A percentile compares a stretch with the other conserved stretches of the same genome.
These are phyloP conservation scores for Spencermartinsiella ligniputridi DNA, from an alignment of 1,139 yeast genomes.

Conservation along the genomic window DNA sequence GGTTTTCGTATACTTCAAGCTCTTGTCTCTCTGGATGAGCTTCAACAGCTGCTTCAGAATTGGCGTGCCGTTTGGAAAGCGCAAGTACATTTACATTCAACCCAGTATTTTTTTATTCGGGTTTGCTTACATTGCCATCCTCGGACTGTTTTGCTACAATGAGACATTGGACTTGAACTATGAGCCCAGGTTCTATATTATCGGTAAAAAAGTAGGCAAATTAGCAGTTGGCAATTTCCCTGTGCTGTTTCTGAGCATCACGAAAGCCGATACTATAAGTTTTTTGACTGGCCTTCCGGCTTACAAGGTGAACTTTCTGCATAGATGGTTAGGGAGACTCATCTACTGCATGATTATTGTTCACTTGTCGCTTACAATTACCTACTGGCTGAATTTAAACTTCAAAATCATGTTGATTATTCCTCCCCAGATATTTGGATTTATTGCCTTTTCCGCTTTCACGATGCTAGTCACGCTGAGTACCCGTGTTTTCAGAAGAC, in stretches of 20 bases:
- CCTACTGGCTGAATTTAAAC: slow-evolving; percentile 42
- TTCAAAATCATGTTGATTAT: slow-evolving; percentile 42
- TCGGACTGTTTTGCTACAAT: slow-evolving; percentile 23
- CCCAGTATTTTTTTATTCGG: slow-evolving; percentile 40
- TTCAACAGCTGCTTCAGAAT: slow-evolving; percentile 25
- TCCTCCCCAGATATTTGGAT: slow-evolving; percentile 51
- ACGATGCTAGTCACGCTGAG: slow-evolving; percentile 40
- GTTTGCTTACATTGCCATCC: slow-evolving; percentile 33
- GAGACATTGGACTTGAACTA: slow-evolving; percentile 42
- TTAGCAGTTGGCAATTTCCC: slow-evolving; percentile 45
- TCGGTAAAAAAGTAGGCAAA: slow-evolving; percentile 44
- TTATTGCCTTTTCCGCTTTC: slow-evolving; percentile 43
- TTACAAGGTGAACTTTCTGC: slow-evolving; percentile 40
- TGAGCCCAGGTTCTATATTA: slow-evolving; percentile 38
- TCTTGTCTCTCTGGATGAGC: slow-evolving; percentile 33
- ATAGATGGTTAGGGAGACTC: slow-evolving; percentile 44
- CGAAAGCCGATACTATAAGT: slow-evolving; percentile 42
- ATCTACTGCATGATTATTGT: slow-evolving; percentile 40
- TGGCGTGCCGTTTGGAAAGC: slow-evolving; percentile 22
- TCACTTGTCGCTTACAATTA: slow-evolving; percentile 36
- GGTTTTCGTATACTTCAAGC: slow-evolving; percentile 26
- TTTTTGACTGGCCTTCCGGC: slow-evolving; percentile 42
- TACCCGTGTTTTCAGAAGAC: slow-evolving; percentile 38
- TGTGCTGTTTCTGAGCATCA: slow-evolving; percentile 36
- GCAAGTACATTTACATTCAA: slow-evolving; percentile 33